These are phyloP conservation scores for Capronia americana DNA, from an alignment of 2,329 filamentous ascomycete genomes.

Conservation along the genomic window DNA sequence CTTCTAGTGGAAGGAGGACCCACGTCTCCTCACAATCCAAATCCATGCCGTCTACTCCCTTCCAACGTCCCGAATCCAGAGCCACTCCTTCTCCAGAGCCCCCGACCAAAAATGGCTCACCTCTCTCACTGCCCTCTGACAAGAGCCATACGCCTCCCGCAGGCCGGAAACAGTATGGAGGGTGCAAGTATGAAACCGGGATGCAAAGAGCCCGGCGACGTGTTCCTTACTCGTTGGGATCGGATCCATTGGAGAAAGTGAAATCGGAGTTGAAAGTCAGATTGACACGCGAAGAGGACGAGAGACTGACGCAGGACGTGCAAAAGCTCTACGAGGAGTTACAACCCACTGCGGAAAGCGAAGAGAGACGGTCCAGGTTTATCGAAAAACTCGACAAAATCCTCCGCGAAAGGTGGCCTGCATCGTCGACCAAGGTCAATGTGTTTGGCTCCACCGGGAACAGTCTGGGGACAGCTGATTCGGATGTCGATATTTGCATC, in stretches of 20 bases:
- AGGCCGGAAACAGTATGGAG: slow-evolving; percentile 68
- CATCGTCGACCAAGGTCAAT: slow-evolving; percentile 84
- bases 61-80: slow-evolving; percentile 83
- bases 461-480: slow-evolving; percentile 90
- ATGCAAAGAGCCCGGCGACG: slow-evolving; percentile 80
- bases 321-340: slow-evolving; percentile 82
- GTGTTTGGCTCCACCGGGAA: slow-evolving; percentile 99
- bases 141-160: slow-evolving; percentile 76
- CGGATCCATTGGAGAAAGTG: slow-evolving; percentile 72
- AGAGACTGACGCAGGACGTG: slow-evolving; percentile 80
- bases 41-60: slow-evolving; percentile 91
- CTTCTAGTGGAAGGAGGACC: not conserved
- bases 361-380: slow-evolving; percentile 74
- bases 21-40: slow-evolving; percentile 66
- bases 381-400: slow-evolving; percentile 87
- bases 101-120: slow-evolving; percentile 77
- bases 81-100: slow-evolving; percentile 79
- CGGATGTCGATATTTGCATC: slow-evolving; percentile 98
- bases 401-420: slow-evolving; percentile 90
- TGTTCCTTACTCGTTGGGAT: slow-evolving; percentile 91
- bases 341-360: slow-evolving; percentile 79
- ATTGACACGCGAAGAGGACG: slow-evolving; percentile 74
- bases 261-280: slow-evolving; percentile 73
- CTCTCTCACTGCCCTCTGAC: slow-evolving; percentile 88
- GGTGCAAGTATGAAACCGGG: slow-evolving; percentile 89